Evolutionary conservation across 768 basidiomycete genomes (phyloP).

Genomic region (Mycena latifolia): DNA sequence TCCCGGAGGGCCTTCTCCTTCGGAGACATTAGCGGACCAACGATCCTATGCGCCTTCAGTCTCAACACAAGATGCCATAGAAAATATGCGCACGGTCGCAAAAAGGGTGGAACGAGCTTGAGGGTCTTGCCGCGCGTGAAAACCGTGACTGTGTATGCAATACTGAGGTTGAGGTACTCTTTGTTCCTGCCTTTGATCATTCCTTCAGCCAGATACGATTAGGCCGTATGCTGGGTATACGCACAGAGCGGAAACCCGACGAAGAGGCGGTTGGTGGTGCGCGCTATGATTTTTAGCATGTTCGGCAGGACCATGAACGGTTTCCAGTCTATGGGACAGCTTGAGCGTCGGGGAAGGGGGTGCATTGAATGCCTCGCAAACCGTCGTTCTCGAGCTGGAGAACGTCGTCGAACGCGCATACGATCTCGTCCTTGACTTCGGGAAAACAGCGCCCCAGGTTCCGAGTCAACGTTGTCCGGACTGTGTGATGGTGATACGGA

Average conservation of each 20-base stretch:
- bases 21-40: background rate
- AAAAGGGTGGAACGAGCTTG: background rate
- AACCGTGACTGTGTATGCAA: background rate
- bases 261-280: slow-evolving; percentile 3
- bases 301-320: background rate
- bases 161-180: slow-evolving; percentile 1
- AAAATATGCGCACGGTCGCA: slow-evolving; percentile 6
- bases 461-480: background rate
- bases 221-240: background rate
- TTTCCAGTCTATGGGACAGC: slow-evolving; percentile 8
- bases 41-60: background rate
- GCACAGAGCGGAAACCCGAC: slow-evolving; percentile 22
- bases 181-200: slow-evolving; percentile 7
- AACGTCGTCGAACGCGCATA: background rate
- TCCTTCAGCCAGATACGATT: too few species aligned
- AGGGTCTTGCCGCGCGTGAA: background rate
- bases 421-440: background rate
- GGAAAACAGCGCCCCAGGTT: slow-evolving; percentile 5
- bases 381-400: background rate
- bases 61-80: background rate
- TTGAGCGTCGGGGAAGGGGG: too few species aligned
- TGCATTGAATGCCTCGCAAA: background rate
- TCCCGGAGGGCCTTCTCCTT: background rate
- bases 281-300: background rate
- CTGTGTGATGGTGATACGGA: background rate